Evolutionary conservation across 257 asterid species (phyloP).

Genomic region (Nicotiana noctiflora): DNA sequence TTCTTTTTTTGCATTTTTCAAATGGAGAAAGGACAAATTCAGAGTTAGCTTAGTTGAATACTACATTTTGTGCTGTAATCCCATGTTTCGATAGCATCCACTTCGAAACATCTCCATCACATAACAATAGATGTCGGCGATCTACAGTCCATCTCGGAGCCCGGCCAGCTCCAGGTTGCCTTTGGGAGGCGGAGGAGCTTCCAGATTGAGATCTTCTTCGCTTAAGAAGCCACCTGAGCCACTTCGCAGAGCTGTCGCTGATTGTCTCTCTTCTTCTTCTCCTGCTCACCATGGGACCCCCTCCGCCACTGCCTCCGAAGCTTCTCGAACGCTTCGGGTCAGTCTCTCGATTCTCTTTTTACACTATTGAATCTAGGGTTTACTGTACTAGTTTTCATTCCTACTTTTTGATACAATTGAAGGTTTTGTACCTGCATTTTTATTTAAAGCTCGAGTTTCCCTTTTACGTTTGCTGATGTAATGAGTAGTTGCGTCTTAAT

Average conservation of each 20-base stretch:
- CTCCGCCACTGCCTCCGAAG: slow-evolving; percentile 43
- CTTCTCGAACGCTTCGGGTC: slow-evolving; percentile 92
- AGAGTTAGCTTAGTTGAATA: background rate
- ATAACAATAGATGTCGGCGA: slow-evolving; percentile 39
- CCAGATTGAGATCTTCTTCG: slow-evolving; percentile 88
- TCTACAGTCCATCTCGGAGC: slow-evolving; percentile 69
- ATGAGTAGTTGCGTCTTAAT: background rate
- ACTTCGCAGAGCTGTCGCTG: slow-evolving; percentile 92
- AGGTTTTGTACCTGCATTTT: background rate
- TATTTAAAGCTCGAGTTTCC: background rate
- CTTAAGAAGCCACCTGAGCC: slow-evolving; percentile 97
- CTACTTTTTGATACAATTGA: background rate
- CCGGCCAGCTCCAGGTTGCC: slow-evolving; percentile 72
- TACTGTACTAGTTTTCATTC: background rate
- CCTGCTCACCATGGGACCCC: slow-evolving; percentile 47
- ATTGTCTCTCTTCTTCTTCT: slow-evolving; percentile 79
- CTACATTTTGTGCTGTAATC: no score
- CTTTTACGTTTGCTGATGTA: background rate
- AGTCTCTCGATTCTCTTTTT: slow-evolving; percentile 15
- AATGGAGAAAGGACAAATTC: slow-evolving; percentile 1
- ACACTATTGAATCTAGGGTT: slow-evolving; percentile 5
- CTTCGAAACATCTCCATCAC: background rate
- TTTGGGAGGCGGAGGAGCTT: slow-evolving; percentile 44
- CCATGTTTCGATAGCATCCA: background rate
- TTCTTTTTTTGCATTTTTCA: background rate